phyloP scores from a whole-genome alignment of 1,284 basidiomycete species.

The Cutaneotrichosporon spelunceum region DNA sequence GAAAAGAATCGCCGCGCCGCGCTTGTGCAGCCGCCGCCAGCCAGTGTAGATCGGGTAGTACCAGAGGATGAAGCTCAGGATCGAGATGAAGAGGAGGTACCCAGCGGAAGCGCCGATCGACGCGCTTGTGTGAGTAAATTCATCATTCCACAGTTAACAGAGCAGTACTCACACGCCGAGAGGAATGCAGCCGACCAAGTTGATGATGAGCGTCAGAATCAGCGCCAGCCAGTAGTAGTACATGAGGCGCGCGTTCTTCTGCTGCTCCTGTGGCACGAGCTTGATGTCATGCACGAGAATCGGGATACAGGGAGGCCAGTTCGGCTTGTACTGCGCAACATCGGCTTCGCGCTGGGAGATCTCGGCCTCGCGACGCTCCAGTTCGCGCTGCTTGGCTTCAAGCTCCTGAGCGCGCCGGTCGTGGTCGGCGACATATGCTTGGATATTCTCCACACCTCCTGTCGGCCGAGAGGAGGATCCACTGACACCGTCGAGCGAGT shows the following conservation, averaged over 20 bases:
- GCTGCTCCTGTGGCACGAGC: conserved; percentile 81
- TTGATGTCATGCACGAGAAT: conserved; percentile 88
- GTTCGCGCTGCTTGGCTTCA: conserved; percentile 38
- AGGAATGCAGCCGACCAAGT: conserved; percentile 86
- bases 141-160: not conserved
- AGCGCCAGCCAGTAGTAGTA: conserved; percentile 86
- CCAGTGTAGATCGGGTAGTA: conserved; percentile 95
- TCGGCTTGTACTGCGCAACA: conserved; percentile 41
- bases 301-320: conserved; percentile 65
- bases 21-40: conserved; percentile 76
- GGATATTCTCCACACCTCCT: conserved; percentile 24
- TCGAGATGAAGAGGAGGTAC: conserved; percentile 76
- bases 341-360: conserved; percentile 29
- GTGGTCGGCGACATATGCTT: conserved; percentile 26
- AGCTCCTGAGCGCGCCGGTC: conserved; percentile 30
- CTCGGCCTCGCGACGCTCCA: conserved; percentile 38
- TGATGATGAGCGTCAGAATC: conserved; percentile 72
- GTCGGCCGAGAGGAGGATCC: conserved; percentile 14
- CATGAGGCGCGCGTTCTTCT: conserved; percentile 72
- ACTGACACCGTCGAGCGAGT: conserved; percentile 35
- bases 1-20: conserved; percentile 52
- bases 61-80: conserved; percentile 84
- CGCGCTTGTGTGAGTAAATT: conserved; percentile 21
- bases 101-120: conserved; percentile 34
- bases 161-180: conserved; percentile 55